A percentile compares a stretch with the other conserved stretches of the same genome.
Conservation (phyloP, 441 rosid genomes). For the Pelargonium fulgidum region DNA sequence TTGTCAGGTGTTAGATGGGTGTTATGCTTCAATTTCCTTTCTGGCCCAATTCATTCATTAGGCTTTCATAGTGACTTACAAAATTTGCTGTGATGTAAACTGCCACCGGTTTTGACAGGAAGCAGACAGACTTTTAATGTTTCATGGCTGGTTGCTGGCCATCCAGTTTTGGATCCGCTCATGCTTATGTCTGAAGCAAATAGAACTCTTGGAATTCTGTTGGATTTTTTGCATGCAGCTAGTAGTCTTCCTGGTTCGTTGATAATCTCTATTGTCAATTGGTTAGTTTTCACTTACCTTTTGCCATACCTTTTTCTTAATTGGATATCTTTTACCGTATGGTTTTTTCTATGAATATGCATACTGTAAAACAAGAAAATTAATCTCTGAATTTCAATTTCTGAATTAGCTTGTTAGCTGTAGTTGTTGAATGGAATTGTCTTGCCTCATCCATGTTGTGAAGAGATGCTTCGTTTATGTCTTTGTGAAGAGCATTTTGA, state of each 20-base stretch:
- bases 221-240: constrained; percentile 62
- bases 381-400: background rate
- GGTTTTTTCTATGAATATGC: background rate
- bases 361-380: constrained; percentile 1
- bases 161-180: constrained; percentile 66
- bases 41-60: background rate
- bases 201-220: constrained; percentile 46
- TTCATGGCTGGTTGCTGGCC: constrained; percentile 74
- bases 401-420: background rate
- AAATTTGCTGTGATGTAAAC: constrained; percentile 6
- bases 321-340: constrained; percentile 3
- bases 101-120: constrained; percentile 42
- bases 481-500: too few relatives aligned
- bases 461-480: too few relatives aligned
- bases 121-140: constrained; percentile 53
- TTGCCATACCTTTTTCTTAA: background rate
- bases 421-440: background rate
- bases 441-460: too few relatives aligned
- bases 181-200: constrained; percentile 67
- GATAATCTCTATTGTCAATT: constrained; percentile 58
- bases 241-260: constrained; percentile 60
- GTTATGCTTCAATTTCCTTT: background rate
- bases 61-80: background rate
- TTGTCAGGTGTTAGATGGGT: too few relatives aligned
- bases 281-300: constrained; percentile 56